phyloP scores from a whole-genome alignment of 768 basidiomycete genomes.

The Cubamyces sp. region DNA sequence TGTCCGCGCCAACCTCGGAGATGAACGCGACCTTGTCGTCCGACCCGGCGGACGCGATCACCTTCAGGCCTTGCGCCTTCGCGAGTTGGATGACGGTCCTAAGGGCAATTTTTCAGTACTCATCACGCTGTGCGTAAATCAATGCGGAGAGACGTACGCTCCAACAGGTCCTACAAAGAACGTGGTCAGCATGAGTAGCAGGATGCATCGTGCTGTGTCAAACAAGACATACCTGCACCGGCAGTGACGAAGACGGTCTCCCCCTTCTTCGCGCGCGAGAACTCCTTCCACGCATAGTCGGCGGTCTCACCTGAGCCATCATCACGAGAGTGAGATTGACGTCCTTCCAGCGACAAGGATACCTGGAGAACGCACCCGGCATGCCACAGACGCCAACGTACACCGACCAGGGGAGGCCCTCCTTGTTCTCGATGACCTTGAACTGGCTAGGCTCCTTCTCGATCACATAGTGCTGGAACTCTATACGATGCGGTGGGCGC shows the following conservation, averaged over 20 bases:
- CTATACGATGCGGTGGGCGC: slow-evolving; percentile 26
- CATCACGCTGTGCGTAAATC: no score
- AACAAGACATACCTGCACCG: slow-evolving; percentile 39
- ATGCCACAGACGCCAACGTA: slow-evolving; percentile 57
- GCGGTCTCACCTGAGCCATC: slow-evolving; percentile 36
- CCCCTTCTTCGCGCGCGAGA: slow-evolving; percentile 48
- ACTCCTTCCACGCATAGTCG: slow-evolving; percentile 47
- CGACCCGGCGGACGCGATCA: slow-evolving; percentile 71
- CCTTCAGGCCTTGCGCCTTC: slow-evolving; percentile 51
- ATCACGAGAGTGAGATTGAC: no score
- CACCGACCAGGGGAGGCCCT: slow-evolving; percentile 51
- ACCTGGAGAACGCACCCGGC: slow-evolving; percentile 29
- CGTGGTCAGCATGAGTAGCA: background rate
- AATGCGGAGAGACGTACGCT: slow-evolving; percentile 50
- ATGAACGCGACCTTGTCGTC: slow-evolving; percentile 74
- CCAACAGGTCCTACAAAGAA: slow-evolving; percentile 52
- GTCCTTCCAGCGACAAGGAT: no score
- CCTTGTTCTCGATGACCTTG: slow-evolving; percentile 43
- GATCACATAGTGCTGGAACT: slow-evolving; percentile 47
- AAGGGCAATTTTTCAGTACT: background rate
- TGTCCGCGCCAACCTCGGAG: slow-evolving; percentile 65
- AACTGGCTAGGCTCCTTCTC: slow-evolving; percentile 22
- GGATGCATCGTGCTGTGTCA: background rate
- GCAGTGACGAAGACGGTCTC: slow-evolving; percentile 54
- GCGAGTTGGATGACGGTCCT: slow-evolving; percentile 47